A percentile compares a stretch with the other conserved stretches of the same genome.
These are phyloP conservation scores for Colletotrichum musae DNA, from an alignment of 2,329 filamentous ascomycete species.

Conservation along the genomic window DNA sequence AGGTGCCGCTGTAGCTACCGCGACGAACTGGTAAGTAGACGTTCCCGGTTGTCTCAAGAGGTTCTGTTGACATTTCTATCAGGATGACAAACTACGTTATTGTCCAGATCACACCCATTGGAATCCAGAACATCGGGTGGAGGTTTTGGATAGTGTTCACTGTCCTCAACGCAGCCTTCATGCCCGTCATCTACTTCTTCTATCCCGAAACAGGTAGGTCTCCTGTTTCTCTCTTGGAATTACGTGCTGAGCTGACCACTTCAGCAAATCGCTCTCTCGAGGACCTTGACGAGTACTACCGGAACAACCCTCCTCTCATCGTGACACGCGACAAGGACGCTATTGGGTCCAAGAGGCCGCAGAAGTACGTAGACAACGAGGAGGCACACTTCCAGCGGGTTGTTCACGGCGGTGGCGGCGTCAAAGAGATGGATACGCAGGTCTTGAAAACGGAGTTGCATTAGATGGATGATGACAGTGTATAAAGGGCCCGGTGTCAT, in stretches of 20 bases:
- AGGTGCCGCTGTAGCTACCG: slow-evolving; percentile 53
- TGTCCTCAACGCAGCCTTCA: slow-evolving; percentile 60
- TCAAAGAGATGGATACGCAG: neutral
- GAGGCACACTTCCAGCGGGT: slow-evolving; percentile 23
- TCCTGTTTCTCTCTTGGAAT: neutral
- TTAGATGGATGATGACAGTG: too few relatives aligned
- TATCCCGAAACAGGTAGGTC: slow-evolving; percentile 59
- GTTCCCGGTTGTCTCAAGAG: neutral
- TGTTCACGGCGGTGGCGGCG: neutral
- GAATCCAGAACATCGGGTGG: slow-evolving; percentile 61
- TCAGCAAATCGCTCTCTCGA: slow-evolving; percentile 46
- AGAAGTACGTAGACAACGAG: slow-evolving; percentile 63
- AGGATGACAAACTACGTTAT: neutral
- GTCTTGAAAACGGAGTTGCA: neutral
- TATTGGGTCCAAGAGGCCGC: slow-evolving; percentile 59
- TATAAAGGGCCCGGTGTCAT: too few relatives aligned
- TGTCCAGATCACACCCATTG: slow-evolving; percentile 44
- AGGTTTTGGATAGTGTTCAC: slow-evolving; percentile 67
- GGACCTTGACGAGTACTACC: slow-evolving; percentile 54
- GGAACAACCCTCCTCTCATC: slow-evolving; percentile 55
- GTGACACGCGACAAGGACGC: slow-evolving; percentile 64
- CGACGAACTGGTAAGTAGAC: slow-evolving; percentile 50
- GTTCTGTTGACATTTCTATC: neutral
- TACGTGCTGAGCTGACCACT: slow-evolving; percentile 18
- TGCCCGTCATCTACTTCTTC: slow-evolving; percentile 62